These are phyloP conservation scores for Saccharomycopsis javanensis DNA, from an alignment of 805 yeast species.

Conservation along the genomic window DNA sequence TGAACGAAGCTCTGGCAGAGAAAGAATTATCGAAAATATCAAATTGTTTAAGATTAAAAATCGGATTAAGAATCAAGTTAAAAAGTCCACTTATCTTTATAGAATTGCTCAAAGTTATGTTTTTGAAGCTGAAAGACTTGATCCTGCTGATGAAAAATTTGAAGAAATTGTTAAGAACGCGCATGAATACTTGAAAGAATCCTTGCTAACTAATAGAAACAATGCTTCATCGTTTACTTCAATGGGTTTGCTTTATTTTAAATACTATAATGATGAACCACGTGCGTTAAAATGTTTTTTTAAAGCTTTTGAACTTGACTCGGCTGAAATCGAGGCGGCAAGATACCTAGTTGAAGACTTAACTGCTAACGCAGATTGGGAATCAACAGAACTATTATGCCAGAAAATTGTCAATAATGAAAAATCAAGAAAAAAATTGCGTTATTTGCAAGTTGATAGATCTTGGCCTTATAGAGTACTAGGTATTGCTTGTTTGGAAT, in stretches of 20 bases:
- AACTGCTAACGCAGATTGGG: constrained; percentile 69
- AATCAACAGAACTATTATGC: constrained; percentile 66
- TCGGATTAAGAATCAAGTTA: constrained; percentile 4
- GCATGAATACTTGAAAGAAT: constrained; percentile 45
- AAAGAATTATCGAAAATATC: constrained; percentile 35
- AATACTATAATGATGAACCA: constrained; percentile 43
- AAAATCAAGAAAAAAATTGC: constrained; percentile 41
- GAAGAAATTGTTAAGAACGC: constrained; percentile 34
- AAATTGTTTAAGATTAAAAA: background rate
- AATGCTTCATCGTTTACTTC: constrained; percentile 76
- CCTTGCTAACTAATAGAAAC: constrained; percentile 54
- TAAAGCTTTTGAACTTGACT: constrained; percentile 82
- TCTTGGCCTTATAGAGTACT: constrained; percentile 88
- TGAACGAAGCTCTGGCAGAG: constrained; percentile 42
- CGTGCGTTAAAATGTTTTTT: constrained; percentile 81
- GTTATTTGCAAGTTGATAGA: constrained; percentile 26
- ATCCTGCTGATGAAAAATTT: constrained; percentile 21
- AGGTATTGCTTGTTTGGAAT: constrained; percentile 68
- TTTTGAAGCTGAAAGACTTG: constrained; percentile 22
- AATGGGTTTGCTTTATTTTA: constrained; percentile 64
- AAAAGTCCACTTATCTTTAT: constrained; percentile 57
- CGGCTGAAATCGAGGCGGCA: constrained; percentile 68
- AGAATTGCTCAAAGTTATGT: constrained; percentile 61
- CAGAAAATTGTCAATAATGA: constrained; percentile 56
- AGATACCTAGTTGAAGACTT: constrained; percentile 61